Base-by-base conservation (phyloP, 2,329 filamentous ascomycete genomes). In the Botrytis tulipae region DNA sequence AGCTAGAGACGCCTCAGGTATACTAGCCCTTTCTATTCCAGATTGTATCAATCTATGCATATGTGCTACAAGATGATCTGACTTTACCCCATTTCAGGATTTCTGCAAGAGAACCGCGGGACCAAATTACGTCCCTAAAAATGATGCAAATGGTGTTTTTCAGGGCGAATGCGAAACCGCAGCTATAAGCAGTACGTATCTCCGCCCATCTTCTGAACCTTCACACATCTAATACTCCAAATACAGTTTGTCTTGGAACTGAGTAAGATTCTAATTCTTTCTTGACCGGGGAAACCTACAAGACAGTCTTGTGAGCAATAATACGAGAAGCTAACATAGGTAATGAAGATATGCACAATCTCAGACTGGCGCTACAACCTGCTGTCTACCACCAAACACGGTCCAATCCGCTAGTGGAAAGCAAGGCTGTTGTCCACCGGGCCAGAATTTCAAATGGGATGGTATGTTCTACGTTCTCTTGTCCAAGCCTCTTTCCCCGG, bases 51-150 rank as follows among this genome's bases (percentile, higher is more conserved):
- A 32, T 57, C n/a, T 42, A 10, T 69, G 29, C 29, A 48, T 2
- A 5, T 54, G 25, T 68, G 35, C 51, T 54, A 57, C 29, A 37
- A 1, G 16, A 25, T 18, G n/a, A 57, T 16, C 66, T 69, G 18
- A 69, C 48, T 32, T 16, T 69, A 9, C 6, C 10, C 25, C 37
- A 22, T 6, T 32, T 9, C 51, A 69, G 66, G 66, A 69, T 57
- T 69, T 69, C 20, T 69, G 66, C 66, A 69, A 69, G 66, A 69
- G 66, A 57, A 69, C 66, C 12, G 66, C 66, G 0, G 66, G 66
- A 3, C 66, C 66, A 32, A 57, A 57, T 32, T 69, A 69, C 10
- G 66, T 69, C 37, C 66, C 66, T 25, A 69, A 69, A 25, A 32
- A 69, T 16, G 66, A 69, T 57, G 37, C 66, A 18, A 44, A 25